Evolutionary conservation across 345 rosid species (phyloP), one percentile per base, ranked within the genome.

Genomic region (Bruguiera sexangula): DNA sequence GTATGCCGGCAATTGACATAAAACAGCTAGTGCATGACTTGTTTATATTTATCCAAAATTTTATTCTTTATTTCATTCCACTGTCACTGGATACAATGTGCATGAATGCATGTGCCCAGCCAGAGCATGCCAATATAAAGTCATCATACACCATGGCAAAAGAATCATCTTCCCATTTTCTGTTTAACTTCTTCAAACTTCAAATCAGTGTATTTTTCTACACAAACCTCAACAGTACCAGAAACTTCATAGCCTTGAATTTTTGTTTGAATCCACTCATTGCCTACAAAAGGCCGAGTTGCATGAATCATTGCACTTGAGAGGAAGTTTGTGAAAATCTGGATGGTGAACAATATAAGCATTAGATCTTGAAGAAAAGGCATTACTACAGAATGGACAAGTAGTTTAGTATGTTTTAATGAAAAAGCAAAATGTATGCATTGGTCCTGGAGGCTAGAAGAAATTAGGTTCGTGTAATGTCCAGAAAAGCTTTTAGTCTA

Each of bases 211-310:
- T 2, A n/a, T 46, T 59, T 27, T 65, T n/a, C 65, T 8, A 53
- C 51, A 79, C 84, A 48, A 69, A 94, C 98, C 98, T 94, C 98
- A 71, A 94, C 96, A 48, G 95, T 94, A 32, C 98, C 98, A 85
- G 98, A 94, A 82, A 94, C 98, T 82, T 94, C 96, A 73, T 87
- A 89, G 71, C 98, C 97, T 76, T 89, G 86, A 56, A 91, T 94
- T 84, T 86, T 94, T 37, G 95, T 91, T 66, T 89, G 97, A 78
- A 94, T 87, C 97, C 97, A 89, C 72, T 94, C 97, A 68, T 94
- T 89, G 72, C 81, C 70, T 68, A 91, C 83, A 78, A 94, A 91
- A 32, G 97, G 97, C 60, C 89, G 92, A 19, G 96, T 91, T 43
- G 97, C 90, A 65, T 94, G 97, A 76, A 94, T 89, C 96, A 94